Base-by-base conservation (phyloP, 73 alveolate species). In the Urostyla sp. region DNA sequence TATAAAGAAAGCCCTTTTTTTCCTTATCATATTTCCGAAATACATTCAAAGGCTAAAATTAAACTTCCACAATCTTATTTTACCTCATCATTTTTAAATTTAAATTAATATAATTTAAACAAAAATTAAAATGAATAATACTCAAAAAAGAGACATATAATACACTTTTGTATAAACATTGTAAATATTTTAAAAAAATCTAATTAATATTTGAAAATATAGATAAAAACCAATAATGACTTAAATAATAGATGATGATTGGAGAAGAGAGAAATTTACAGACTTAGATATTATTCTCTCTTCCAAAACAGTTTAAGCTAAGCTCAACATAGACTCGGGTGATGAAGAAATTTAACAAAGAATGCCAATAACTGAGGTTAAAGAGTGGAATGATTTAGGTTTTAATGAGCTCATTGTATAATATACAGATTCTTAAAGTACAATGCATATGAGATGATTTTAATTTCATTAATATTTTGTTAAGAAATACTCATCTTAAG, bases 351-450 rank as follows among this genome's bases (percentile, higher is more conserved):
- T 79, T 2, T 53, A 35, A 20, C 56, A 57, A 30, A 32, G 91
- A 38, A 21, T 81, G 24, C 85, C 91, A 0, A 46, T 81, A 15
- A 52, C 67, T 5, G 91, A 81, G 46, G 85, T 67, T 0, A 67
- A 72, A 28, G 85, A 81, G 67, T 81, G 91, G 91, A 67, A 81
- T 26, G 91, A 81, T 32, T 53, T 81, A 15, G 59, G 79, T 18
- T 38, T 81, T 28, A 34, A 51, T 13, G 91, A 81, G 31, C 49
- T 81, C 38, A 81, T 81, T 48, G 81, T 79, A 15, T 44, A 21
- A 23, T 36, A 80, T 37, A 60, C 81, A 48, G 85, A 73, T 30
- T 21, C 30, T 49, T 6, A 27, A 37, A 36, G 50, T 3, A 11
- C 44, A 18, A 57, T 61, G 69, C 75, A 78, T n/a, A 36, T 55